Conservation (phyloP, 495 filamentous ascomycete genomes). For the Apiosordaria backusii region DNA sequence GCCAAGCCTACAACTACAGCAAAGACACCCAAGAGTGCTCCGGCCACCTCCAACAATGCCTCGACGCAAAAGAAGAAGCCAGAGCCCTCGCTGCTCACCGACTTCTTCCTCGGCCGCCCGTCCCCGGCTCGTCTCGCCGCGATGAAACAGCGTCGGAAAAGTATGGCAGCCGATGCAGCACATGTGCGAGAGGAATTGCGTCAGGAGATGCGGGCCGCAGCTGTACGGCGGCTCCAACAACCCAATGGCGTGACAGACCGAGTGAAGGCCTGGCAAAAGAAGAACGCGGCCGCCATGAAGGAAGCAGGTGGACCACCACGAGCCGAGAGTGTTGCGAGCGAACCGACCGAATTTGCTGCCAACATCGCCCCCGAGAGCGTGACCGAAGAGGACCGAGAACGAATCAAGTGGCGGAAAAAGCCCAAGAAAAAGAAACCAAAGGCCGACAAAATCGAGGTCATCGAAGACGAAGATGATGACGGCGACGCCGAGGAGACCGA, state of each 20-base stretch:
- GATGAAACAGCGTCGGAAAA: conserved; percentile 41
- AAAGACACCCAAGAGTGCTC: conserved; percentile 41
- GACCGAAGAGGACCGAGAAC: conserved; percentile 47
- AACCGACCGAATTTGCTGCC: conserved; percentile 44
- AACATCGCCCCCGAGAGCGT: conserved; percentile 46
- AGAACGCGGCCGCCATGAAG: conserved; percentile 53
- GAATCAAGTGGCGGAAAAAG: conserved; percentile 45
- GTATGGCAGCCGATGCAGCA: conserved; percentile 37
- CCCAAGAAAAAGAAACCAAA: conserved; percentile 32
- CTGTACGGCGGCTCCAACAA: conserved; percentile 45
- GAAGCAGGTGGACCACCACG: conserved; percentile 33
- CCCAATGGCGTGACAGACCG: conserved; percentile 59
- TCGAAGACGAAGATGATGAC: conserved; percentile 25
- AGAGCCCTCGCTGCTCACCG: conserved; percentile 47
- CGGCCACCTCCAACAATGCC: conserved; percentile 30
- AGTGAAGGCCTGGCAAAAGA: conserved; percentile 76
- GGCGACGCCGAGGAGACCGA: conserved; percentile 28
- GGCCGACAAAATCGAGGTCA: conserved; percentile 24
- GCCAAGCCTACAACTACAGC: conserved; percentile 26
- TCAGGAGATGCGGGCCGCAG: conserved; percentile 49
- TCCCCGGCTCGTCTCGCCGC: conserved; percentile 43
- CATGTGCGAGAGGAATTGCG: conserved; percentile 39
- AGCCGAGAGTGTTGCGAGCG: conserved; percentile 38
- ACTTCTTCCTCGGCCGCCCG: conserved; percentile 53
- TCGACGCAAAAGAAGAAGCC: conserved; percentile 33